Evolutionary conservation across 148 eudicot species (phyloP).

Genomic region (Selenicereus undatus): DNA sequence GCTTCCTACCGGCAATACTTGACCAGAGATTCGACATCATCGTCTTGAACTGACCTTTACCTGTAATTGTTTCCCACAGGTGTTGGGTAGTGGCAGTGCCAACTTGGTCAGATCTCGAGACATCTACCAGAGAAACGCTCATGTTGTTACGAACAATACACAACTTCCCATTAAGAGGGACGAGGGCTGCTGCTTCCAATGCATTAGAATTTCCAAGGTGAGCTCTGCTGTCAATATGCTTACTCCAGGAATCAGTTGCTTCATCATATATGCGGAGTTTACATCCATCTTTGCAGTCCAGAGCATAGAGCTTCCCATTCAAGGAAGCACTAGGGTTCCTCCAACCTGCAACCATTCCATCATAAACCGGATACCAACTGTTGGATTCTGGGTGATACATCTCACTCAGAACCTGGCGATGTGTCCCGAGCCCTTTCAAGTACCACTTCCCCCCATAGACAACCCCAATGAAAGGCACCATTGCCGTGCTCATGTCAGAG

Average conservation of each 20-base stretch:
- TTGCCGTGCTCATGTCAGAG: constrained; percentile 82
- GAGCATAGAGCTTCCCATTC: constrained; percentile 65
- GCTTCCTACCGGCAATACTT: constrained; percentile 63
- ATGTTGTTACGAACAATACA: constrained; percentile 82
- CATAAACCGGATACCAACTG: constrained; percentile 62
- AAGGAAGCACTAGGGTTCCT: constrained; percentile 71
- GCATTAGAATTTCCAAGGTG: constrained; percentile 83
- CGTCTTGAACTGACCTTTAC: constrained; percentile 67
- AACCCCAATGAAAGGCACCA: constrained; percentile 87
- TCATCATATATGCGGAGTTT: constrained; percentile 76
- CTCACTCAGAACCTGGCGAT: constrained; percentile 76
- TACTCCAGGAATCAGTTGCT: constrained; percentile 68
- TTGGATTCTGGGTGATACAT: constrained; percentile 70
- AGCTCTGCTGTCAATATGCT: constrained; percentile 65
- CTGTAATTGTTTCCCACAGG: constrained; percentile 76
- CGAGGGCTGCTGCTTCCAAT: constrained; percentile 77
- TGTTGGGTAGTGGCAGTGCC: constrained; percentile 40
- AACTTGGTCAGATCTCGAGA: constrained; percentile 39
- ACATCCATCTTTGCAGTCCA: constrained; percentile 92
- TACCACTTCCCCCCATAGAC: constrained; percentile 91
- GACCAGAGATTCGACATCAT: constrained; percentile 68
- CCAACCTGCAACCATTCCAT: constrained; percentile 91
- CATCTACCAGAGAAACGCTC: constrained; percentile 80
- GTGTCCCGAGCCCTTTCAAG: constrained; percentile 81
- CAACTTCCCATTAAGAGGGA: constrained; percentile 64